phyloP scores from a whole-genome alignment of 2,329 filamentous ascomycete species.

The Malbranchea zuffiana region DNA sequence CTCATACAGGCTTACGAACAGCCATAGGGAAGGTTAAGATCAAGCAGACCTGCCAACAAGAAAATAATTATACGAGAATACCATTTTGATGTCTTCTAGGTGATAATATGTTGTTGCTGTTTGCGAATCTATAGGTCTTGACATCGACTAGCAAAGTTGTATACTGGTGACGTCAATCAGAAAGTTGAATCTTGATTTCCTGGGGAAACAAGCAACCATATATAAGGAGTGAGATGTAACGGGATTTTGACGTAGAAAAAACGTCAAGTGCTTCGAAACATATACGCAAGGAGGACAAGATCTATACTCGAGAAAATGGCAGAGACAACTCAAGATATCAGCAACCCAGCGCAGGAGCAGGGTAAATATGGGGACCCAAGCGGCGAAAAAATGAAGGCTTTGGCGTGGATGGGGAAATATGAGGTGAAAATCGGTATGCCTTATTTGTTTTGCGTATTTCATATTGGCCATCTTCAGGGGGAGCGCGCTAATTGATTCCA shows the following conservation, averaged over 20 bases:
- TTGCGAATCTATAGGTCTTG: no score
- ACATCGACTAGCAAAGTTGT: no score
- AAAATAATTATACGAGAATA: no score
- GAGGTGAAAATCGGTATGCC: conserved; percentile 53
- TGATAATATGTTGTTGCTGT: no score
- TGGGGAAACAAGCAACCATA: background rate
- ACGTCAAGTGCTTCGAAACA: background rate
- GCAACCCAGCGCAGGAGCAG: conserved; percentile 50
- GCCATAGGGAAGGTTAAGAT: no score
- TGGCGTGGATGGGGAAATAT: conserved; percentile 76
- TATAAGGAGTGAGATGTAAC: background rate
- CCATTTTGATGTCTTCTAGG: no score
- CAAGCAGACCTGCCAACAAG: no score
- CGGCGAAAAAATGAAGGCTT: conserved; percentile 61
- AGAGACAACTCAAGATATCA: conserved; percentile 48
- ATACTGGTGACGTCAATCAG: conserved; percentile 7
- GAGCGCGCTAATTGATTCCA: background rate
- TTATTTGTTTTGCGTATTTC: background rate
- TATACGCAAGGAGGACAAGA: background rate
- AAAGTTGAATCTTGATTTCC: conserved; percentile 5
- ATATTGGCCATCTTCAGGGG: background rate
- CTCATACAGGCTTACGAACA: no score
- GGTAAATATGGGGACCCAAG: conserved; percentile 41
- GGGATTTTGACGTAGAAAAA: background rate
- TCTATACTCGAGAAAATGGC: conserved; percentile 5